Conservation (phyloP, 1,139 yeast species). For the Saccharomyces hybrid region DNA sequence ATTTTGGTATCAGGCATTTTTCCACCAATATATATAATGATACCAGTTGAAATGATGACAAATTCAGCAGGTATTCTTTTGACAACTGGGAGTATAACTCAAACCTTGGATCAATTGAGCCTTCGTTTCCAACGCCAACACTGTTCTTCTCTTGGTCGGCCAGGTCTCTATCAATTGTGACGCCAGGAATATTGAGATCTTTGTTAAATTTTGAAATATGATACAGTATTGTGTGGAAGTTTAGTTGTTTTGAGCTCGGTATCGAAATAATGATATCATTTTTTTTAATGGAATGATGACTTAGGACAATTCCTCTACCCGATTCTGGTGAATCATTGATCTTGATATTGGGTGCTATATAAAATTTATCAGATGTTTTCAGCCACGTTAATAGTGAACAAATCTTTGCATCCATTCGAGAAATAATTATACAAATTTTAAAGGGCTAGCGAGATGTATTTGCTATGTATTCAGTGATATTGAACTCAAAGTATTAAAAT, state of each 20-base stretch:
- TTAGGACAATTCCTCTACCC: slow-evolving; percentile 58
- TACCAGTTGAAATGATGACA: slow-evolving; percentile 38
- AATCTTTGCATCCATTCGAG: slow-evolving; percentile 14
- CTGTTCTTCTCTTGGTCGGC: slow-evolving; percentile 8
- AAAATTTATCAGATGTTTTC: slow-evolving; percentile 13
- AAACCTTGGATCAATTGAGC: slow-evolving; percentile 24
- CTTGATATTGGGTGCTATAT: slow-evolving; percentile 18
- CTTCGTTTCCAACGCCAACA: background rate
- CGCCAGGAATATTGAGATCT: slow-evolving; percentile 22
- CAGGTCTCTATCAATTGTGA: slow-evolving; percentile 15
- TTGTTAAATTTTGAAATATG: slow-evolving; percentile 36
- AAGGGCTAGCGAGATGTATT: too few species aligned
- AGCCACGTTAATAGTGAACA: slow-evolving; percentile 21
- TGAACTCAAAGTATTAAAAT: too few species aligned
- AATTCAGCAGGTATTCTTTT: slow-evolving; percentile 16
- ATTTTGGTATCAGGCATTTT: slow-evolving; percentile 22
- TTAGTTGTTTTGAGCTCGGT: slow-evolving; percentile 54
- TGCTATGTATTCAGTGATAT: too few species aligned
- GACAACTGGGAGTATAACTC: slow-evolving; percentile 23
- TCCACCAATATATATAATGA: slow-evolving; percentile 46
- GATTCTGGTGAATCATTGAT: slow-evolving; percentile 36
- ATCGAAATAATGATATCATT: slow-evolving; percentile 47
- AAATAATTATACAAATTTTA: background rate
- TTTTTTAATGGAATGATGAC: slow-evolving; percentile 32
- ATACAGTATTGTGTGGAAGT: slow-evolving; percentile 47